These are phyloP conservation scores for Pichia pseudocactophila DNA, from an alignment of 805 yeast species.

Conservation along the genomic window DNA sequence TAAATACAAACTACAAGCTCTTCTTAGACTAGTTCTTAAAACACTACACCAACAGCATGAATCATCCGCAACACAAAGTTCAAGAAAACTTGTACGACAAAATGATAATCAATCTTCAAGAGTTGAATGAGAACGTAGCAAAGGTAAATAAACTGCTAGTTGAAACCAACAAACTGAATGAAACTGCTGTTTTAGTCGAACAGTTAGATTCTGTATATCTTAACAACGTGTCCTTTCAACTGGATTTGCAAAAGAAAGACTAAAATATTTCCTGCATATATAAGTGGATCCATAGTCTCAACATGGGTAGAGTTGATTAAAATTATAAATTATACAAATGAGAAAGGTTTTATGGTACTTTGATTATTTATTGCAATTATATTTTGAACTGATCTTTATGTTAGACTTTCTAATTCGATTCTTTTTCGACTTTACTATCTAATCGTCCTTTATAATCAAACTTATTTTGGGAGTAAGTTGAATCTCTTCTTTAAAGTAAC, in stretches of 20 bases:
- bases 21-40: too few species aligned
- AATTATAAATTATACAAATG: background rate
- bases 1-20: too few species aligned
- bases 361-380: too few species aligned
- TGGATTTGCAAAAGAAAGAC: constrained; percentile 4
- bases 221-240: constrained; percentile 6
- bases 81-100: constrained; percentile 70
- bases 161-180: constrained; percentile 55
- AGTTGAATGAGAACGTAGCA: constrained; percentile 61
- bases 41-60: too few species aligned
- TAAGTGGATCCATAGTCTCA: too few species aligned
- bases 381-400: too few species aligned
- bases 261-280: background rate
- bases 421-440: too few species aligned
- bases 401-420: too few species aligned
- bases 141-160: constrained; percentile 54
- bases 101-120: constrained; percentile 69
- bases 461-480: constrained; percentile 66
- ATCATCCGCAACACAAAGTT: constrained; percentile 74
- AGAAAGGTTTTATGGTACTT: too few species aligned
- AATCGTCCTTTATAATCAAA: background rate
- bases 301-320: too few species aligned
- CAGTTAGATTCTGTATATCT: constrained; percentile 32
- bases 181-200: constrained; percentile 61
- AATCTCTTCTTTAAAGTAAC: constrained; percentile 95